Conservation (phyloP, 495 filamentous ascomycete genomes). For the Rusavskia elegans region DNA sequence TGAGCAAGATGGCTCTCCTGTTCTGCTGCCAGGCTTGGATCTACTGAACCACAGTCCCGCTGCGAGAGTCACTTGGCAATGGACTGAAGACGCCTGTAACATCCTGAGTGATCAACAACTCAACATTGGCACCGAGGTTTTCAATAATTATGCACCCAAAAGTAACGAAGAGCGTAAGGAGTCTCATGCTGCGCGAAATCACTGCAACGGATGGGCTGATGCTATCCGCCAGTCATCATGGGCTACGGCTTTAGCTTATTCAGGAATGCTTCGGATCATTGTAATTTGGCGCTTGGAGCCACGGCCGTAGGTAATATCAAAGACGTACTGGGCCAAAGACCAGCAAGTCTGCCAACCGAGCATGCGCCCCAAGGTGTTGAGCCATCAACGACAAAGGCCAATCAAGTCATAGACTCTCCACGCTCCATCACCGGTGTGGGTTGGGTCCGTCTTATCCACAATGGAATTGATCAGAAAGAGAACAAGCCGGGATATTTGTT, state of each 20-base stretch:
- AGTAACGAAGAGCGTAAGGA: slow-evolving; percentile 48
- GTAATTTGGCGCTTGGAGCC: slow-evolving; percentile 24
- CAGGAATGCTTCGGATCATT: slow-evolving; percentile 40
- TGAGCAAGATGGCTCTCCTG: slow-evolving; percentile 12
- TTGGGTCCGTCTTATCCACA: slow-evolving; percentile 12
- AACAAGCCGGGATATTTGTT: slow-evolving; percentile 1
- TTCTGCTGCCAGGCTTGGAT: slow-evolving; percentile 47
- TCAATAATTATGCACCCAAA: slow-evolving; percentile 55
- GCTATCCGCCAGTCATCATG: slow-evolving; percentile 33
- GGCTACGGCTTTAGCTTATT: slow-evolving; percentile 51
- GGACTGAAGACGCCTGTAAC: slow-evolving; percentile 27
- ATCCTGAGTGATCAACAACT: slow-evolving; percentile 32
- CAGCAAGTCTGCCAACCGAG: background rate
- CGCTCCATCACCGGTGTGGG: slow-evolving; percentile 6
- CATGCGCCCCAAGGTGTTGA: background rate
- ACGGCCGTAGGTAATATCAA: slow-evolving; percentile 1
- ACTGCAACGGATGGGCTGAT: too few relatives aligned
- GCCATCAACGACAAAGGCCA: too few relatives aligned
- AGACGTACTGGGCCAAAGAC: background rate
- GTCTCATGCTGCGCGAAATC: background rate
- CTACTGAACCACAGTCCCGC: slow-evolving; percentile 41
- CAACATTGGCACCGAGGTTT: slow-evolving; percentile 36
- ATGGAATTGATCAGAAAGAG: background rate
- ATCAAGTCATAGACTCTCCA: too few relatives aligned
- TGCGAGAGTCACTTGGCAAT: slow-evolving; percentile 45